Evolutionary conservation across 768 basidiomycete genomes (phyloP).

Genomic region (Phanerochaete carnosa): DNA sequence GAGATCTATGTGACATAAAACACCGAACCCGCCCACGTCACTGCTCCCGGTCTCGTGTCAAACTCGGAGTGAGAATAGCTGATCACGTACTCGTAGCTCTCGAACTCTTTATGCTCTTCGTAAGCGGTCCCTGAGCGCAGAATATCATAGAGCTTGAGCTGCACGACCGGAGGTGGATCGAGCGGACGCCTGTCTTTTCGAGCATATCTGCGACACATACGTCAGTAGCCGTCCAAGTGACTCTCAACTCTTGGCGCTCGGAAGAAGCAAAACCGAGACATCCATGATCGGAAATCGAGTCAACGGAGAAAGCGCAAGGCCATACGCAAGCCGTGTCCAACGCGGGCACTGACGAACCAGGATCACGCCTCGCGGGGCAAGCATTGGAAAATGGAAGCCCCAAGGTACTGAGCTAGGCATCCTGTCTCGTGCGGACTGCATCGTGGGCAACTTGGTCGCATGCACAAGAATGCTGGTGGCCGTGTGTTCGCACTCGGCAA

Average conservation of each 20-base stretch:
- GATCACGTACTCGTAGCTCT: constrained; percentile 44
- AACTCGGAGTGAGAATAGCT: background rate
- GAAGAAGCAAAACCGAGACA: too few species aligned
- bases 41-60: background rate
- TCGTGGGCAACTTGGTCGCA: too few species aligned
- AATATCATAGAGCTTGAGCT: constrained; percentile 46
- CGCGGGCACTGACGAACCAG: too few species aligned
- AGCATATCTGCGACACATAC: constrained; percentile 37
- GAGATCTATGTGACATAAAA: constrained; percentile 76
- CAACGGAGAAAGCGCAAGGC: background rate
- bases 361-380: too few species aligned
- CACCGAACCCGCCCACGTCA: constrained; percentile 36
- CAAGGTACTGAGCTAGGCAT: too few species aligned
- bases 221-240: background rate
- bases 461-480: too few species aligned
- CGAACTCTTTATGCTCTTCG: constrained; percentile 41
- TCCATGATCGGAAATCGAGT: too few species aligned
- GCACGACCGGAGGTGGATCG: constrained; percentile 64
- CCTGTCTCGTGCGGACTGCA: too few species aligned
- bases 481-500: too few species aligned
- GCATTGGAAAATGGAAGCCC: too few species aligned
- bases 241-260: background rate
- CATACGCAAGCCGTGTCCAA: background rate
- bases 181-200: constrained; percentile 61
- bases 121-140: constrained; percentile 37